Evolutionary conservation across 768 basidiomycete species (phyloP), one percentile per base, ranked within the genome.

Genomic region (Podaxis mareebaensis): DNA sequence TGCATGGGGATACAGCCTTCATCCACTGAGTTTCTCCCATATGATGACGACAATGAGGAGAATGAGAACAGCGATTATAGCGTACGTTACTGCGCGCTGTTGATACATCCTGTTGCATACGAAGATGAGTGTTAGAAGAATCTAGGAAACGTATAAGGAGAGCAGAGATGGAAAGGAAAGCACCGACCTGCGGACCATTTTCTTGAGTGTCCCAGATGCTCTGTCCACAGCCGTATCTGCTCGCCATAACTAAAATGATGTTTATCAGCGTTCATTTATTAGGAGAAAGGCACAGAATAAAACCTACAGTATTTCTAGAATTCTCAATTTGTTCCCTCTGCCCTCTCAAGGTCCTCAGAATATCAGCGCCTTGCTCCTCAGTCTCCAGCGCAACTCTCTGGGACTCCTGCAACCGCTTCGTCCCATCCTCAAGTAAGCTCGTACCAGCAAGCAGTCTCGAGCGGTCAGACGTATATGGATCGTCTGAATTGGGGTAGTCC

Each of bases 291-390:
- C n/a, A 51, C 40, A 8, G 38, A 6, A 7, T 20, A 10, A 46
- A 13, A 71, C 89, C 44, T 64, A 96, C 94, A 51, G 92, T 96
- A 75, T 92, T 91, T 69, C 96, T 79, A 26, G 96, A 85, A 72
- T 96, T 91, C 79, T 95, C 91, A 63, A 99, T 96, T 76, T 95
- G 94, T 71, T 98, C 97, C 67, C 97, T 77, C 77, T 99, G 97
- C 1, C 81, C 79, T 60, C 95, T 78, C 66, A 99, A 80, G 73
- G 91, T 95, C 72, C 87, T 74, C 67, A 99, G 73, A 67, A 99
- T 98, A 69, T 95, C 95, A 11, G 95, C 90, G 8, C 97, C 97
- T 49, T 98, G 90, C 71, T 92, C 89, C 77, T 99, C 97, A 12
- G 97, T 98, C 80, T 99, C 96, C 36, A 99, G 78, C 10, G 96